Evolutionary conservation across 441 rosid genomes (phyloP), one percentile per base, ranked within the genome.

Genomic region (Macaranga tanarius): DNA sequence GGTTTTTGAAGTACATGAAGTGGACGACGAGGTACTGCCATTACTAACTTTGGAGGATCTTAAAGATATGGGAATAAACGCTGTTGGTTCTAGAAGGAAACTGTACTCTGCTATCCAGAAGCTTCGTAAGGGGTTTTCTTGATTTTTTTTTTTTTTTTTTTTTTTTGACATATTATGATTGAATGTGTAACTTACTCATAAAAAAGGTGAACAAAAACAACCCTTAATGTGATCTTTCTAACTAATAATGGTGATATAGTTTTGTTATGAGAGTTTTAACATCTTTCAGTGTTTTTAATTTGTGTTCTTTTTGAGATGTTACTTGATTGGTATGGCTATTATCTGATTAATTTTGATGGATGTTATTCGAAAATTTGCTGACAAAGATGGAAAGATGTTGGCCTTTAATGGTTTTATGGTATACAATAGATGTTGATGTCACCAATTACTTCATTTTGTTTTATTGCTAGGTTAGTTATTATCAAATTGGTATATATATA

Each of bases 21-120:
- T 89, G 48, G 93, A 89, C 44, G 87, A 86, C 28, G 84, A 89
- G 56, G 87, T 89, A 3, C 76, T 89, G 85, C 91, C 91, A 12
- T 77, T 89, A 78, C 62, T 89, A 75, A 89, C 91, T 2, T 73
- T 89, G 69, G 93, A 89, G 80, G 93, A 89, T 79, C 89, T 89
- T 72, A 89, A 86, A 73, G 93, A 89, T 72, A 89, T 89, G 93
- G 93, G 93, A 44, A 86, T 89, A 15, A 87, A 80, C 62, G 93
- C 93, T 1, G 93, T 87, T 45, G 93, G 93, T 38, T 89, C 93
- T 12, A 77, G 93, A 72, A 73, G 93, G 81, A 89, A 86, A 78
- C 76, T 89, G 68, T 86, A 80, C 56, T 70, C 85, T 28, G 91
- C 91, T 3, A 89, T 89, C 40, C 88, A 80, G 79, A 89, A 87